phyloP scores from a whole-genome alignment of 192 early-diverging fungal species.

The Mortierella claussenii region DNA sequence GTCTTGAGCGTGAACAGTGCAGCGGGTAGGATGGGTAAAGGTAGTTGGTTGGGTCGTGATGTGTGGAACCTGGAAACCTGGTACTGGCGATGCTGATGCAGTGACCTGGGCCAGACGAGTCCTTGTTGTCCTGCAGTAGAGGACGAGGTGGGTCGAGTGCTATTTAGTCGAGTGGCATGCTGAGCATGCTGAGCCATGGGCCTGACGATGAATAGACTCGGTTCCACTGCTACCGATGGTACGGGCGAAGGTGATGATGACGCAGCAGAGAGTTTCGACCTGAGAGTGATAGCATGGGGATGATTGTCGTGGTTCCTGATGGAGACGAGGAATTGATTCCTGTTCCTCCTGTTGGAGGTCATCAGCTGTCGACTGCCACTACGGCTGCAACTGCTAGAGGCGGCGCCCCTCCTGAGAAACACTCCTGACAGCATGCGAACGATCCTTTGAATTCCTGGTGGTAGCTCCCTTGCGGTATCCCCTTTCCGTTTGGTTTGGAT shows the following conservation, averaged over 20 bases:
- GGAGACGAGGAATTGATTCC: conserved; percentile 8
- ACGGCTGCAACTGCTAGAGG: too few relatives aligned
- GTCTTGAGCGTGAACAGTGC: conserved; percentile 48
- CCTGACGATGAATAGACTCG: not conserved
- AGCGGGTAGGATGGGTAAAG: conserved; percentile 26
- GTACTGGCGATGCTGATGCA: not conserved
- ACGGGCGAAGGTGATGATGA: not conserved
- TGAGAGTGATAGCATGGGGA: not conserved
- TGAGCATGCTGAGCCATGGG: not conserved
- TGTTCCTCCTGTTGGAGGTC: not conserved
- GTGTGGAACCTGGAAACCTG: conserved; percentile 20
- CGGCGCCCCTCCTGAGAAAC: too few relatives aligned
- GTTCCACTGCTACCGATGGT: too few relatives aligned
- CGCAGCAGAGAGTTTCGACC: not conserved
- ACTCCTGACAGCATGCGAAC: too few relatives aligned
- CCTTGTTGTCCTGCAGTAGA: too few relatives aligned
- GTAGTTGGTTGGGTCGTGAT: conserved; percentile 21
- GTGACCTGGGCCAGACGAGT: not conserved
- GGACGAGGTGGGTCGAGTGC: not conserved
- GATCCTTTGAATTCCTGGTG: too few relatives aligned
- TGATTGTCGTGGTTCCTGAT: not conserved
- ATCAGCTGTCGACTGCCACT: conserved; percentile 1
- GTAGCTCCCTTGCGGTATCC: too few relatives aligned
- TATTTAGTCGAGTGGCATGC: not conserved
- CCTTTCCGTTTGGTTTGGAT: too few relatives aligned